These are phyloP conservation scores for Morella rubra DNA, from an alignment of 306 rosid species.

Conservation along the genomic window DNA sequence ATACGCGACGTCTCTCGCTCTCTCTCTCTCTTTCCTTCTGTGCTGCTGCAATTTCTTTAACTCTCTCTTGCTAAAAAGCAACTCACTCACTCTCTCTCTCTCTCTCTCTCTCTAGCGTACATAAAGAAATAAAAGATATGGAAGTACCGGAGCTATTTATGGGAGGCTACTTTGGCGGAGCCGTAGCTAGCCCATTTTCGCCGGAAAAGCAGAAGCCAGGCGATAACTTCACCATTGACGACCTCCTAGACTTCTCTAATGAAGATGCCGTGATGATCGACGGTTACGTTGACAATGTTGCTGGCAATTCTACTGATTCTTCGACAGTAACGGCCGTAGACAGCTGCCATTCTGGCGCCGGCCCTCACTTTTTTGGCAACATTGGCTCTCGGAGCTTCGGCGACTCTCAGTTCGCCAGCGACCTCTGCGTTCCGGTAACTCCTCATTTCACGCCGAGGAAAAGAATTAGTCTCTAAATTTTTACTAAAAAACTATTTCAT, in stretches of 20 bases:
- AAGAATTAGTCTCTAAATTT: no score
- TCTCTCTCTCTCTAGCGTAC: background rate
- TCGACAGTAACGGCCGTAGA: conserved; percentile 67
- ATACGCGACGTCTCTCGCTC: conserved; percentile 9
- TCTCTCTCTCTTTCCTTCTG: conserved; percentile 20
- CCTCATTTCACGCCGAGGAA: background rate
- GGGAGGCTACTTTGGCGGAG: conserved; percentile 55
- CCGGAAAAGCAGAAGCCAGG: conserved; percentile 51
- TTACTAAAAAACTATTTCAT: no score
- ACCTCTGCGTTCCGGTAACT: conserved; percentile 82
- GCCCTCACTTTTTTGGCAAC: conserved; percentile 44
- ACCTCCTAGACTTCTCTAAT: conserved; percentile 80
- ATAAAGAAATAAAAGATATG: conserved; percentile 33
- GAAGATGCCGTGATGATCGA: conserved; percentile 68
- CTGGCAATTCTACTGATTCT: conserved; percentile 62
- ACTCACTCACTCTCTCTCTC: conserved; percentile 6
- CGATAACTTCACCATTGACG: conserved; percentile 77
- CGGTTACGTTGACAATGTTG: conserved; percentile 62
- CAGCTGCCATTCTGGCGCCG: conserved; percentile 73
- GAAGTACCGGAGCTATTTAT: conserved; percentile 59
- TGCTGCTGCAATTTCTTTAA: background rate
- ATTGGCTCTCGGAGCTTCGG: conserved; percentile 51
- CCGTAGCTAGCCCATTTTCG: conserved; percentile 46
- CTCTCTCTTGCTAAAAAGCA: background rate
- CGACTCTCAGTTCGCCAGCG: conserved; percentile 69